These are phyloP conservation scores for Hypoxylon cercidicola DNA, from an alignment of 495 filamentous ascomycete genomes.

Conservation along the genomic window DNA sequence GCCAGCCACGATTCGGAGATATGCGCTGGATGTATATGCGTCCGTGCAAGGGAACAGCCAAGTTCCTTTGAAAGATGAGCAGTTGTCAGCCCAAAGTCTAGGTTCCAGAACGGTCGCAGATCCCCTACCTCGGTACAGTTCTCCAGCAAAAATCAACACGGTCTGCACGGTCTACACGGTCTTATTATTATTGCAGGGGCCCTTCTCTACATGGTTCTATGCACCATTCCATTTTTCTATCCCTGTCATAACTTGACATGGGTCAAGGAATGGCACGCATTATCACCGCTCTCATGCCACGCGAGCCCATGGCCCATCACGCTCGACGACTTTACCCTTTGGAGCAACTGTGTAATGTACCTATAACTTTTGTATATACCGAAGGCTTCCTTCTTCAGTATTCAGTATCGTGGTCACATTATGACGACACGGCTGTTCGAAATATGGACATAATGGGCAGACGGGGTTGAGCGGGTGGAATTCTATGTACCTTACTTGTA, in stretches of 20 bases:
- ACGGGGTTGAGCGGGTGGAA: slow-evolving; percentile 4
- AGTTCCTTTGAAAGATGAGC: slow-evolving; percentile 11
- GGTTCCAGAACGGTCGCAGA: slow-evolving; percentile 41
- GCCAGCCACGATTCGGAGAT: slow-evolving; percentile 23
- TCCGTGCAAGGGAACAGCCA: slow-evolving; percentile 8
- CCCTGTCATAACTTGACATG: slow-evolving; percentile 37
- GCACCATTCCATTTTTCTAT: slow-evolving; percentile 41
- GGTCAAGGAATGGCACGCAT: slow-evolving; percentile 28
- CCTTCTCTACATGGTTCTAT: slow-evolving; percentile 39
- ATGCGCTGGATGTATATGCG: slow-evolving; percentile 14
- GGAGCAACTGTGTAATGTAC: slow-evolving; percentile 2
- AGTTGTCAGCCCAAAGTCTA: slow-evolving; percentile 29
- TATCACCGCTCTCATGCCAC: slow-evolving; percentile 39
- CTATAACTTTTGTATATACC: neutral
- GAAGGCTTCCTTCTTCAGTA: neutral
- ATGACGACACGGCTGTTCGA: slow-evolving; percentile 12
- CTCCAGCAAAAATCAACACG: slow-evolving; percentile 23
- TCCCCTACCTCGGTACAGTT: slow-evolving; percentile 36
- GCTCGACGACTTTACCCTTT: slow-evolving; percentile 24
- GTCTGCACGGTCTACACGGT: slow-evolving; percentile 10
- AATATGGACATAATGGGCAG: too few species aligned
- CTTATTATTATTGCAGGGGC: slow-evolving; percentile 23
- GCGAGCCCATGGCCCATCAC: slow-evolving; percentile 31
- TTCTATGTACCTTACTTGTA: slow-evolving; percentile 8
- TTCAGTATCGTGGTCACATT: slow-evolving; percentile 9